Evolutionary conservation across 495 filamentous ascomycete genomes (phyloP).

Genomic region (Aspergillus nidulans): DNA sequence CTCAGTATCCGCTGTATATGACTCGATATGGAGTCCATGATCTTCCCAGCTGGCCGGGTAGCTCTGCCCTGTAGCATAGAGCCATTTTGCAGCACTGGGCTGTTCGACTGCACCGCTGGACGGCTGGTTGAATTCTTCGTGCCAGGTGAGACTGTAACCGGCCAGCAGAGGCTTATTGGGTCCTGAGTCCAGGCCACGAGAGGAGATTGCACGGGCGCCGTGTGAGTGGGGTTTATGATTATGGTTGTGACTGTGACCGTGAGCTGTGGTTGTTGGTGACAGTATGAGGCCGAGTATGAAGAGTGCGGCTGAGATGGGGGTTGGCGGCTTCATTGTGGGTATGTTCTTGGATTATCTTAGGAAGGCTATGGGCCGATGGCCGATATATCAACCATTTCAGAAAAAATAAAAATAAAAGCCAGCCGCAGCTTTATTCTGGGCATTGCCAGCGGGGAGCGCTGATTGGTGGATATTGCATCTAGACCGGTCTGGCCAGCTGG

Average conservation of each 20-base stretch:
- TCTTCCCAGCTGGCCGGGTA: slow-evolving; percentile 2
- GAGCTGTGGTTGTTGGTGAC: not conserved
- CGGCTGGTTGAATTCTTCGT: slow-evolving; percentile 7
- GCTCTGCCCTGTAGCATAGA: not conserved
- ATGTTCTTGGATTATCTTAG: not conserved
- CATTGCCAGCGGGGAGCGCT: not conserved
- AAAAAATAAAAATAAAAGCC: no score
- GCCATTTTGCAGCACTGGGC: slow-evolving; percentile 1
- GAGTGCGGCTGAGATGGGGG: not conserved
- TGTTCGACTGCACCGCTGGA: not conserved
- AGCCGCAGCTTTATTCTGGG: no score
- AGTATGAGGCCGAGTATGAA: not conserved
- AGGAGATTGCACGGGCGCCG: not conserved
- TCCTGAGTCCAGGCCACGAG: slow-evolving; percentile 7
- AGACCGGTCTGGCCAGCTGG: not conserved
- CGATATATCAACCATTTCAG: no score
- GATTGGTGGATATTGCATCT: not conserved
- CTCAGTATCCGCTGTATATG: not conserved
- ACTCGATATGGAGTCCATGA: slow-evolving; percentile 5
- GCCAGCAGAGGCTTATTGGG: slow-evolving; percentile 5
- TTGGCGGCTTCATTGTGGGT: not conserved
- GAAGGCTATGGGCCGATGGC: no score
- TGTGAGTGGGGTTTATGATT: not conserved
- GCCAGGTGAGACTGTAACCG: slow-evolving; percentile 11
- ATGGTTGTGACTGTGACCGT: not conserved